phyloP scores from a whole-genome alignment of 805 yeast genomes.

The Saturnispora mendoncae region DNA sequence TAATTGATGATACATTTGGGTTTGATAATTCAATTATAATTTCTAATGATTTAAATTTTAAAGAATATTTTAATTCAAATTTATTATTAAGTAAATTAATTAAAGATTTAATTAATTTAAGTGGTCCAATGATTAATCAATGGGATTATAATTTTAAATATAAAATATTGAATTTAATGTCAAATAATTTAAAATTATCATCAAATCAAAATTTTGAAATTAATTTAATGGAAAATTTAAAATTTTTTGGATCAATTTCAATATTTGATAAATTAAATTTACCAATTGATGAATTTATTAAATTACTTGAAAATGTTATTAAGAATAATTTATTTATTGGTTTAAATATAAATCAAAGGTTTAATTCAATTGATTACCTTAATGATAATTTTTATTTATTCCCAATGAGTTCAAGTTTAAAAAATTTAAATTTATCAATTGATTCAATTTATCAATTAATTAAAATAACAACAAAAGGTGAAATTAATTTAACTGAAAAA shows the following conservation, averaged over 20 bases:
- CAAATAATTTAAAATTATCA: constrained; percentile 24
- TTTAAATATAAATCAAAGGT: constrained; percentile 19
- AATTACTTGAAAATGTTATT: constrained; percentile 26
- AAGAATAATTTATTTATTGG: constrained; percentile 30
- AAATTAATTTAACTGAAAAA: constrained; percentile 13
- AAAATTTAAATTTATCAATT: constrained; percentile 21
- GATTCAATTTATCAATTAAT: constrained; percentile 25
- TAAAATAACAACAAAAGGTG: constrained; percentile 19
- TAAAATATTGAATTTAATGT: constrained; percentile 10
- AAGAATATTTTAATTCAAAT: constrained; percentile 34
- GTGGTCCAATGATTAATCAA: constrained; percentile 48
- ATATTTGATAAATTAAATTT: constrained; percentile 35
- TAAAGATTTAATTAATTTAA: constrained; percentile 36
- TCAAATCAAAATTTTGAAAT: constrained; percentile 32
- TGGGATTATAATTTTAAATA: constrained; percentile 25
- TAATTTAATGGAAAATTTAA: constrained; percentile 32
- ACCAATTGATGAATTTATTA: constrained; percentile 20
- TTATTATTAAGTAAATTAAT: constrained; percentile 36
- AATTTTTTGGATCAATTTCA: constrained; percentile 36
- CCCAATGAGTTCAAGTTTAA: constrained; percentile 28
- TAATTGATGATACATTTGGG: constrained; percentile 43
- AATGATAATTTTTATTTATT: constrained; percentile 19
- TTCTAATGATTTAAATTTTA: constrained; percentile 41
- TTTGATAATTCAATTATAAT: constrained; percentile 34
- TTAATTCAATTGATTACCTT: constrained; percentile 2